phyloP scores from a whole-genome alignment of 345 rosid genomes.

The Carallia brachiata region DNA sequence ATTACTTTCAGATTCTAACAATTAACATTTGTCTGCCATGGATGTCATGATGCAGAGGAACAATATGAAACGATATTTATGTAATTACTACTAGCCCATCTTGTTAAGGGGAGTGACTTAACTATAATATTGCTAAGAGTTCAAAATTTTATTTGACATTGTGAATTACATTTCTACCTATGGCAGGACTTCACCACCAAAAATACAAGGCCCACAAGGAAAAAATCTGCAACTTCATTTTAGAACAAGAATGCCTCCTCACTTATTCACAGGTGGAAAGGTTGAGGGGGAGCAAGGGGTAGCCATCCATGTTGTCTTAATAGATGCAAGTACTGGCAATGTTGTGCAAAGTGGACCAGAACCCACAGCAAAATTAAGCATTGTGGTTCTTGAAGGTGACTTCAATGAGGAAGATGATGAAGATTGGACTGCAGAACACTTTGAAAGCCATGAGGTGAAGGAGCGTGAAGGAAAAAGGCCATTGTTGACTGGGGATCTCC shows the following conservation, averaged over 20 bases:
- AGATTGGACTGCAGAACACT: slow-evolving; percentile 68
- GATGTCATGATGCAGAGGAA: too few species aligned
- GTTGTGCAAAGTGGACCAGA: slow-evolving; percentile 63
- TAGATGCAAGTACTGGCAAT: slow-evolving; percentile 55
- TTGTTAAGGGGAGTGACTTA: too few species aligned
- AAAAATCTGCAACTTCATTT: slow-evolving; percentile 67
- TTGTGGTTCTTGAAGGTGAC: slow-evolving; percentile 86
- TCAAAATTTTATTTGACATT: background rate
- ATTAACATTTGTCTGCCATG: background rate
- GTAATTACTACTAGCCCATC: too few species aligned
- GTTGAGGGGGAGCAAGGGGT: slow-evolving; percentile 90
- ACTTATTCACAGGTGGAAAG: slow-evolving; percentile 88
- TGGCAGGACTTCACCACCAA: slow-evolving; percentile 57
- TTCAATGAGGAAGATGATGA: slow-evolving; percentile 66
- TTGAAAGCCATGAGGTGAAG: slow-evolving; percentile 71
- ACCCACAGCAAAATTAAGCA: slow-evolving; percentile 62
- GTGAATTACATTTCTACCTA: slow-evolving; percentile 3
- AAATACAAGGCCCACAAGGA: slow-evolving; percentile 61
- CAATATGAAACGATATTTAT: too few species aligned
- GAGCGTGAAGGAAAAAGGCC: slow-evolving; percentile 93
- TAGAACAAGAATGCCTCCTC: slow-evolving; percentile 85
- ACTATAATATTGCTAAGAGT: background rate
- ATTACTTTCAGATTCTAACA: slow-evolving; percentile 6
- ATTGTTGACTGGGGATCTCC: slow-evolving; percentile 77
- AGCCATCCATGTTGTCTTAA: slow-evolving; percentile 71